phyloP scores from a whole-genome alignment of 257 asterid species.

The Solanum rostratum region DNA sequence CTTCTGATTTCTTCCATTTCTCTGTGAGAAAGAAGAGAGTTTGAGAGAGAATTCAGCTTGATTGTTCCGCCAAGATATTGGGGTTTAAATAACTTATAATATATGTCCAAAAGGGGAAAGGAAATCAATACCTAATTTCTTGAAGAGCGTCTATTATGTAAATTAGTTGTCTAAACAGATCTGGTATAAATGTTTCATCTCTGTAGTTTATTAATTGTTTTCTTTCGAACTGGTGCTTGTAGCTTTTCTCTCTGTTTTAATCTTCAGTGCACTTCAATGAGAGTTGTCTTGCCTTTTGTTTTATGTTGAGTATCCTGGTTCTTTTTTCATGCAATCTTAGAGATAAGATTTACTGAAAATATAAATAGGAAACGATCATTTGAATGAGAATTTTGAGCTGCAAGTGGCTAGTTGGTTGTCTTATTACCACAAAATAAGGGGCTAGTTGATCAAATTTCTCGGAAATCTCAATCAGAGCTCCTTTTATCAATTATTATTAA shows the following conservation, averaged over 20 bases:
- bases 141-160: neutral
- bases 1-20: neutral
- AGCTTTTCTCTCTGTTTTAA: neutral
- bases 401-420: neutral
- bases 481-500: neutral
- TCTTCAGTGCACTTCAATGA: neutral
- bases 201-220: neutral
- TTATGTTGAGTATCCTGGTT: neutral
- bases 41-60: neutral
- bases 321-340: neutral
- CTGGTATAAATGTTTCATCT: neutral
- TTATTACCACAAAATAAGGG: neutral
- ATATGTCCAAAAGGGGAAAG: neutral
- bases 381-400: neutral
- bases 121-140: neutral
- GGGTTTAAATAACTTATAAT: neutral
- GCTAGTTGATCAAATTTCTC: neutral
- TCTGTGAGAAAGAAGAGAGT: neutral
- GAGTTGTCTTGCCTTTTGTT: neutral
- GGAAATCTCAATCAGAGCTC: neutral
- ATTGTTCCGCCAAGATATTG: neutral
- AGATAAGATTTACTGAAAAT: neutral
- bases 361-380: neutral
- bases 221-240: neutral
- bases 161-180: neutral